Base-by-base conservation (phyloP, 257 asterid genomes). In the Nyctanthes arbortristis region DNA sequence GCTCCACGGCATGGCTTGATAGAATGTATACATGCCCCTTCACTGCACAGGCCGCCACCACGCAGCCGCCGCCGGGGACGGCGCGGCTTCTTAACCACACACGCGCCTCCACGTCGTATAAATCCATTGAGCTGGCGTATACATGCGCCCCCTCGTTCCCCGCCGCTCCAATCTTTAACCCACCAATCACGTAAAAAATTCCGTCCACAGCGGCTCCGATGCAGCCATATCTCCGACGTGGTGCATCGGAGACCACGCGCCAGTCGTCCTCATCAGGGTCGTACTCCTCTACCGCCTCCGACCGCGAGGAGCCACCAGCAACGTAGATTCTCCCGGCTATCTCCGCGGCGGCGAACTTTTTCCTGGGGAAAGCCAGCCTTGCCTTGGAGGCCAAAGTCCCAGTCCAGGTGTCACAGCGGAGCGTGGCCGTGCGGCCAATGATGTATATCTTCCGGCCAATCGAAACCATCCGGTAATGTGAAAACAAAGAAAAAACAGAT, bases 1-100 rank as follows among this genome's bases (percentile, higher is more conserved):
- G 82, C 76, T 92, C 98, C 67, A 92, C 95, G 28, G 97, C 98
- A 67, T 92, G 97, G 82, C 96, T 90, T 0, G 97, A 82, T 1
- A 92, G 88, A 0, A 90, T 43, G 79, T 85, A 90, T 0, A 90
- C 67, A 24, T 71, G n/a, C 4, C 87, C 91, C 36, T 52, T 67
- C 8, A 82, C 80, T 5, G 91, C 82, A 63, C 91, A 86, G 2
- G 96, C 96, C 55, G 98, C 98, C 81, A 90, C 96, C 74, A 90
- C 90, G 40, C 96, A 90, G 5, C 97, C 96, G 3, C 97, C 97
- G 29, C 84, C 90, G 7, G 97, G 97, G 4, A 92, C 93, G 0
- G 88, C 43, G 0, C 96, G 81, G 77, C 89, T 81, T 49, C 87
- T 75, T 60, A 92, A 80, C 98, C 98, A 92, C 3, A 28, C 77